Base-by-base conservation (phyloP, 768 basidiomycete genomes). In the Hypsizygus marmoreus region DNA sequence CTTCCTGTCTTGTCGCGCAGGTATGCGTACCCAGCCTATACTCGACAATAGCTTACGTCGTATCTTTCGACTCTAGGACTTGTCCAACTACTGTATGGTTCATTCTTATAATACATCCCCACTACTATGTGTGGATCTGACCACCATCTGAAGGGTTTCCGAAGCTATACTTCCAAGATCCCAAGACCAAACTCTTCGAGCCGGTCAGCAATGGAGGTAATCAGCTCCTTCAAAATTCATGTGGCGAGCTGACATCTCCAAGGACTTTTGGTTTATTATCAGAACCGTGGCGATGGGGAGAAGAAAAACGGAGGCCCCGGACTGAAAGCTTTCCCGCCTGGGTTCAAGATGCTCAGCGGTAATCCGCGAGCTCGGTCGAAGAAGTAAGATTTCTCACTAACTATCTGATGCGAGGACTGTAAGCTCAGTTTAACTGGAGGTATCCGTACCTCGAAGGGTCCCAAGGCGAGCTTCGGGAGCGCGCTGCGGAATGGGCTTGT, bases 301-400 rank as follows among this genome's bases (percentile, higher is more conserved):
- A 54, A 49, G 4, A 50, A 49, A 4, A 73, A 73, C 49, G 73
- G 72, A 19, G 72, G 72, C 2, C 34, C 63, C 2, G 72, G 71
- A 11, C 56, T 74, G 33, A 70, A 67, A 39, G 70, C 73, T 1
- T 75, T 75, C 50, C 73, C 73, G 4, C 56, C 70, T 24, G 71
- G 72, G 14, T 63, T 75, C 48, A 66, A 60, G 45, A 73, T 74
- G 72, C 49, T 77, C 35, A 69, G 65, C 30, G 76, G 76, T 12
- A 61, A 68, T 53, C 69, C 71, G 2, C 49, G 53, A 6, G 54
- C 67, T 36, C 67, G 75, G 9, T 57, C 67, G 8, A 56, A 67
- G 48, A 69, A 67, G 70, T 70, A 29, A 45, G 51, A 36, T 34
- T 6, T 1, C 38, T n/a, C n/a, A n/a, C n/a, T 6, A 33, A 24